Conservation (phyloP, 2,329 filamentous ascomycete genomes). For the Claviceps sp. region DNA sequence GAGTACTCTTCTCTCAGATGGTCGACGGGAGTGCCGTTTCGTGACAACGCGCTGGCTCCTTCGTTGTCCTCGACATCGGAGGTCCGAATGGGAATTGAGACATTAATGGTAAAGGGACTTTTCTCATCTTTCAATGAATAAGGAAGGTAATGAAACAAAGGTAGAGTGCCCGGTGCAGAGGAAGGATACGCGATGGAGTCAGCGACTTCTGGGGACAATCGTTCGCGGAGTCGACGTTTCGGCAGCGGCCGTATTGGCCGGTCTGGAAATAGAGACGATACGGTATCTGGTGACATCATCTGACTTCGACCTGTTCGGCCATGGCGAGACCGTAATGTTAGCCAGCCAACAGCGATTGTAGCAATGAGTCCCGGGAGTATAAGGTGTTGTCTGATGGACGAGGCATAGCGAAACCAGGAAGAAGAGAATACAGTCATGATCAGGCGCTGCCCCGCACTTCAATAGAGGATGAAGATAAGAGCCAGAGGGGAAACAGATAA, state of each 20-base stretch:
- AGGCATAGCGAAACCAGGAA: constrained; percentile 2
- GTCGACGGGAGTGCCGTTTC: constrained; percentile 9
- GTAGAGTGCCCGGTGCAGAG: constrained; percentile 53
- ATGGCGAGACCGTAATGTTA: constrained; percentile 13
- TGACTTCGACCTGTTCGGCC: constrained; percentile 27
- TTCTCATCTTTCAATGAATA: constrained; percentile 40
- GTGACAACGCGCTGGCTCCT: constrained; percentile 7
- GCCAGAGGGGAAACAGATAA: background rate
- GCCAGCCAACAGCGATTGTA: constrained; percentile 13
- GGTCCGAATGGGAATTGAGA: background rate
- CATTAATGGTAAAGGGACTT: constrained; percentile 8
- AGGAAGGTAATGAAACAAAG: constrained; percentile 54
- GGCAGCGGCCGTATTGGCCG: constrained; percentile 88
- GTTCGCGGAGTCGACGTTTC: constrained; percentile 75
- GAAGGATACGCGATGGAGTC: constrained; percentile 73
- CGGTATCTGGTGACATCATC: constrained; percentile 58
- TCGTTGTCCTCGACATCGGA: background rate
- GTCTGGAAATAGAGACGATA: constrained; percentile 72
- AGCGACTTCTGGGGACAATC: constrained; percentile 73
- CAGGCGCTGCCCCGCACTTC: constrained; percentile 5
- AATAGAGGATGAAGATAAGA: background rate
- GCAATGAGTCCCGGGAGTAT: constrained; percentile 7
- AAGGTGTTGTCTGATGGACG: constrained; percentile 4
- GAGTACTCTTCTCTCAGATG: constrained; percentile 45
- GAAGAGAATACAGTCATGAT: constrained; percentile 1